Conservation (phyloP, 2,329 filamentous ascomycete genomes). For the Dactylonectria estremocensis region DNA sequence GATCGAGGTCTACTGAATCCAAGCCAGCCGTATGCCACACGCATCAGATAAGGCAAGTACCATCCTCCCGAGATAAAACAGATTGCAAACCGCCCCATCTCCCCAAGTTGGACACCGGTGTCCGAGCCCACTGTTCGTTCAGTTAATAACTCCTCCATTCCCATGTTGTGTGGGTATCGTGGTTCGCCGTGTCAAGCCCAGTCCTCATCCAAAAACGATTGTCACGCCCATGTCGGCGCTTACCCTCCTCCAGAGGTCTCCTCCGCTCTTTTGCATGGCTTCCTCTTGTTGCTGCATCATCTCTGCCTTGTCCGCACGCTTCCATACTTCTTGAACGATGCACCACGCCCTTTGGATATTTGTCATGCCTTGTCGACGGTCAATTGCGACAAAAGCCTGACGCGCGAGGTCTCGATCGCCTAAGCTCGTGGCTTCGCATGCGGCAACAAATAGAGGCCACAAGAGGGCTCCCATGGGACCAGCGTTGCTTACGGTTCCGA, state of each 20-base stretch:
- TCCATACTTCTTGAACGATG: slow-evolving; percentile 75
- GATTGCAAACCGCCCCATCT: slow-evolving; percentile 23
- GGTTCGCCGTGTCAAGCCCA: slow-evolving; percentile 22
- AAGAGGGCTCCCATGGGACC: slow-evolving; percentile 76
- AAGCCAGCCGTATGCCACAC: background rate
- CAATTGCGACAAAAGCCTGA: slow-evolving; percentile 67
- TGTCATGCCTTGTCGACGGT: slow-evolving; percentile 74
- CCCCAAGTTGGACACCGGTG: slow-evolving; percentile 33
- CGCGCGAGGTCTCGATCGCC: slow-evolving; percentile 67
- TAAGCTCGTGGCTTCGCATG: slow-evolving; percentile 69
- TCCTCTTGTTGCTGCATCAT: slow-evolving; percentile 45
- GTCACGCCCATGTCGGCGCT: slow-evolving; percentile 71
- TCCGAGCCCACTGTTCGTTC: slow-evolving; percentile 25
- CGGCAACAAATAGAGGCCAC: slow-evolving; percentile 76
- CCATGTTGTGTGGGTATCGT: slow-evolving; percentile 45
- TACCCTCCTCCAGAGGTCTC: slow-evolving; percentile 70
- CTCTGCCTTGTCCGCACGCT: slow-evolving; percentile 61
- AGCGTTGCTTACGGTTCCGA: slow-evolving; percentile 66
- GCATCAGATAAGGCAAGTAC: slow-evolving; percentile 10
- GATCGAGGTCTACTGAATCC: background rate
- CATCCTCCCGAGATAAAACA: slow-evolving; percentile 17
- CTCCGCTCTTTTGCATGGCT: slow-evolving; percentile 42
- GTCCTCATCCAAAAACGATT: slow-evolving; percentile 68
- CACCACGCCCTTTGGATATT: slow-evolving; percentile 75
- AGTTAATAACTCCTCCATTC: slow-evolving; percentile 42